Evolutionary conservation across 2,329 filamentous ascomycete species (phyloP).

Genomic region (Aspergillus sp.): DNA sequence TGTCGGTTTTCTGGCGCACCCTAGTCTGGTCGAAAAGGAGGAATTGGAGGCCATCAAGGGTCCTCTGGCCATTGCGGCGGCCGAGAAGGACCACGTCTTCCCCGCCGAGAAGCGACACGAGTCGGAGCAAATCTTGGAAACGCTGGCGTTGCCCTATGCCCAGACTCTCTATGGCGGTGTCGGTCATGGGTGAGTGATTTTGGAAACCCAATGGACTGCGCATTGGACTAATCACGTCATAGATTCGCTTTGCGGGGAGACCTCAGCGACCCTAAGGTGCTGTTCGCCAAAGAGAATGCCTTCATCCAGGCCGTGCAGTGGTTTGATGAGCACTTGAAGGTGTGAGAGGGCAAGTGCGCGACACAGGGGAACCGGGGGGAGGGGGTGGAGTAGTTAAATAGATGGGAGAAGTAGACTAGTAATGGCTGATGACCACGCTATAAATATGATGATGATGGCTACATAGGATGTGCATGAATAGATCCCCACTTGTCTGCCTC

Average conservation of each 20-base stretch:
- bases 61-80: conserved; percentile 64
- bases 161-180: conserved; percentile 7
- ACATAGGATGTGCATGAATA: not conserved
- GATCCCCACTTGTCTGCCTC: not conserved
- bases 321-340: not conserved
- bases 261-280: not conserved
- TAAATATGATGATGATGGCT: not conserved
- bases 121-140: conserved; percentile 58
- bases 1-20: conserved; percentile 71
- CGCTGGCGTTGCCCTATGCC: conserved; percentile 35
- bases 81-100: conserved; percentile 64
- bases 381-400: not conserved
- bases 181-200: conserved; percentile 6
- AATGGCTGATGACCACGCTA: not conserved
- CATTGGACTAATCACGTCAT: not conserved
- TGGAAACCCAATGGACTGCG: not conserved
- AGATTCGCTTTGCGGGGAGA: not conserved
- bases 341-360: not conserved
- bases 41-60: conserved; percentile 64
- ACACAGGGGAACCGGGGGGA: not conserved
- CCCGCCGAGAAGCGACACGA: conserved; percentile 60
- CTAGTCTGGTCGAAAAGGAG: conserved; percentile 66
- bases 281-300: not conserved
- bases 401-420: not conserved
- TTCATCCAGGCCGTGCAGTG: not conserved